Percentiles rank a stretch among this genome's conserved stretches.
phyloP scores from a whole-genome alignment of 1,284 basidiomycete species.

The Ustilago bromivora region DNA sequence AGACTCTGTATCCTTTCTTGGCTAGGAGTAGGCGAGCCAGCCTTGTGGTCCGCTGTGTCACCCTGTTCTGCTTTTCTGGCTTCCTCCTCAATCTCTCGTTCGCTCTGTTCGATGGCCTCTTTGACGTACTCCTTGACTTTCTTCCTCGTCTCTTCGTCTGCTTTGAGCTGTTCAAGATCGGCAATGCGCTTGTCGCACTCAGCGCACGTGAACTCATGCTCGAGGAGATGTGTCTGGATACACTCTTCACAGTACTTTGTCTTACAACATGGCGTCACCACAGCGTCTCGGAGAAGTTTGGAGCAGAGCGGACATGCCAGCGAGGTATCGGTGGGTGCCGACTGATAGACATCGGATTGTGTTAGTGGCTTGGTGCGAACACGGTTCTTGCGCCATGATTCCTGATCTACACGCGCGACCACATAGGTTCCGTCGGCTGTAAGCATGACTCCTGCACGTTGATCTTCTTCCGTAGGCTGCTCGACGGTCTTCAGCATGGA shows the following conservation, averaged over 20 bases:
- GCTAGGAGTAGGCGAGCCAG: slow-evolving; percentile 15
- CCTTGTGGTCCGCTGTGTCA: slow-evolving; percentile 27
- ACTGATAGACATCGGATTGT: slow-evolving; percentile 64
- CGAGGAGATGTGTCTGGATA: slow-evolving; percentile 67
- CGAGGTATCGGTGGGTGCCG: slow-evolving; percentile 63
- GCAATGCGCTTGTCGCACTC: slow-evolving; percentile 67
- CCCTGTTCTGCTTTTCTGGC: slow-evolving; percentile 26
- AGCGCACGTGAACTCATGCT: slow-evolving; percentile 68
- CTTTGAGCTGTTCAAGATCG: slow-evolving; percentile 61
- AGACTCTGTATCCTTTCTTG: slow-evolving; percentile 24
- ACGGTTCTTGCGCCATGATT: slow-evolving; percentile 63
- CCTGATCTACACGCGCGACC: slow-evolving; percentile 64
- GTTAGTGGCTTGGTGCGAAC: slow-evolving; percentile 63
- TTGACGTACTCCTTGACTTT: slow-evolving; percentile 64
- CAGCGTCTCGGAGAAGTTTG: slow-evolving; percentile 63
- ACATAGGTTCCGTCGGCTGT: slow-evolving; percentile 68
- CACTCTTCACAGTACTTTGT: slow-evolving; percentile 68
- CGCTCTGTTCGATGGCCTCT: slow-evolving; percentile 63
- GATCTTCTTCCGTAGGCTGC: slow-evolving; percentile 70
- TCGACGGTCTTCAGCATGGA: slow-evolving; percentile 97
- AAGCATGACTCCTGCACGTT: slow-evolving; percentile 65
- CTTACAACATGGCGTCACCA: slow-evolving; percentile 65
- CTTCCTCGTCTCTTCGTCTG: slow-evolving; percentile 62
- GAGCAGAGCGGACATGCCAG: slow-evolving; percentile 67
- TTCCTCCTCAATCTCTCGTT: slow-evolving; percentile 58